Percentiles rank a stretch among this genome's conserved stretches.
Conservation (phyloP, 345 rosid genomes). For the Barbarea vulgaris region DNA sequence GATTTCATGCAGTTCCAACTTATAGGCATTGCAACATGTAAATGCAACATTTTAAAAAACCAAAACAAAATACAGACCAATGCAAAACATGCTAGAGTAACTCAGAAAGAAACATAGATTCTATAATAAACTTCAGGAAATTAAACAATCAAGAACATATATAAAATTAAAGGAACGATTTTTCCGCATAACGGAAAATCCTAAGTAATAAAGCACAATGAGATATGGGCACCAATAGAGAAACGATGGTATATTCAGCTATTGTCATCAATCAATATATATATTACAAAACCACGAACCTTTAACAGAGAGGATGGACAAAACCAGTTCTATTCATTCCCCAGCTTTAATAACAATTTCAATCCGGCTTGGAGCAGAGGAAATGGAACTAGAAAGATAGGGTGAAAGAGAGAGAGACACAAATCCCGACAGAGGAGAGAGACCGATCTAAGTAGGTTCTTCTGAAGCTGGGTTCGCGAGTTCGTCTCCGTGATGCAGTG, state of each 20-base stretch:
- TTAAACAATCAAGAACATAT: background rate
- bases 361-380: conserved; percentile 17
- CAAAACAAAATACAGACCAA: background rate
- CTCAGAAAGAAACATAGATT: conserved; percentile 3
- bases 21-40: conserved; percentile 4
- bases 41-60: background rate
- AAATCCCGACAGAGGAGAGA: conserved; percentile 24
- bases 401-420: background rate
- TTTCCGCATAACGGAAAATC: background rate
- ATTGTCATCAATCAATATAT: background rate
- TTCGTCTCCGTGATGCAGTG: conserved; percentile 5
- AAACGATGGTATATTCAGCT: background rate
- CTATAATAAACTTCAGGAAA: background rate
- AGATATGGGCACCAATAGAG: background rate
- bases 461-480: conserved; percentile 27
- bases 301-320: conserved; percentile 33
- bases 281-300: conserved; percentile 37
- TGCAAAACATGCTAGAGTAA: conserved; percentile 8
- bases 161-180: background rate
- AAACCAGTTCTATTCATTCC: conserved; percentile 33
- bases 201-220: conserved; percentile 16
- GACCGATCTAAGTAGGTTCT: conserved; percentile 41
- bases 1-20: background rate
- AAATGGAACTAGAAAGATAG: conserved; percentile 11
- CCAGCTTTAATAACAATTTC: background rate